These are phyloP conservation scores for Cutaneotrichosporon cavernicola DNA, from an alignment of 1,284 basidiomycete genomes.

Conservation along the genomic window DNA sequence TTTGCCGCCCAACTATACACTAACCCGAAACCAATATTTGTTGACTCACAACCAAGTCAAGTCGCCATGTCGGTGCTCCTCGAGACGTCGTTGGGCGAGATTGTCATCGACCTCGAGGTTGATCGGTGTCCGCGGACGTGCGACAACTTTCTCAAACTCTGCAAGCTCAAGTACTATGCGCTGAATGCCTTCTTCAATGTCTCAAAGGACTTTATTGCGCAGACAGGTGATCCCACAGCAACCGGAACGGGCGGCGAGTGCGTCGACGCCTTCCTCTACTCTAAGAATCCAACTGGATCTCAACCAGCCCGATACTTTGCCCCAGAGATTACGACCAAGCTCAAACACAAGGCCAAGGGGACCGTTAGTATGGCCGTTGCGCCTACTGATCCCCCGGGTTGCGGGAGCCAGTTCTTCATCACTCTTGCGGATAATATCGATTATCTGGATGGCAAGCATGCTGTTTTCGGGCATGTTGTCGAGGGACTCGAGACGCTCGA, in stretches of 20 bases:
- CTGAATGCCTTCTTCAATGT: conserved; percentile 97
- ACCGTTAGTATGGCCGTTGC: conserved; percentile 96
- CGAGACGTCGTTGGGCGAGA: conserved; percentile 92
- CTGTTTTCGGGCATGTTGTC: conserved; percentile 91
- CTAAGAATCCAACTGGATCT: conserved; percentile 51
- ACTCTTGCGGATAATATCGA: conserved; percentile 87
- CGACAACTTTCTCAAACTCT: conserved; percentile 95
- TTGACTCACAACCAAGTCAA: background rate
- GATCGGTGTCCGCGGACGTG: conserved; percentile 84
- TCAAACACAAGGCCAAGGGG: conserved; percentile 83
- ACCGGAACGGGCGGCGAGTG: conserved; percentile 90
- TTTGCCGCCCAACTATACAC: background rate
- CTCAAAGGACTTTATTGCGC: conserved; percentile 93
- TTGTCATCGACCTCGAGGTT: conserved; percentile 94
- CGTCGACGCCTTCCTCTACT: conserved; percentile 63
- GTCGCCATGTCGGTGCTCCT: conserved; percentile 83
- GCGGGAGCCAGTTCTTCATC: conserved; percentile 94
- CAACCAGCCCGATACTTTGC: conserved; percentile 75
- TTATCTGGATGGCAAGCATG: conserved; percentile 93
- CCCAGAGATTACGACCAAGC: conserved; percentile 67
- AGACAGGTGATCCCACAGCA: conserved; percentile 91
- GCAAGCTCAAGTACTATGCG: conserved; percentile 95
- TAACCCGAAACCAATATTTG: background rate
- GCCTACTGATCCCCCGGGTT: conserved; percentile 68
- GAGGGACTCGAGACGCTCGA: conserved; percentile 91